Evolutionary conservation across 192 early-diverging fungal genomes (phyloP), one percentile per base, ranked within the genome.

Genomic region (Backusella mclennaniae): DNA sequence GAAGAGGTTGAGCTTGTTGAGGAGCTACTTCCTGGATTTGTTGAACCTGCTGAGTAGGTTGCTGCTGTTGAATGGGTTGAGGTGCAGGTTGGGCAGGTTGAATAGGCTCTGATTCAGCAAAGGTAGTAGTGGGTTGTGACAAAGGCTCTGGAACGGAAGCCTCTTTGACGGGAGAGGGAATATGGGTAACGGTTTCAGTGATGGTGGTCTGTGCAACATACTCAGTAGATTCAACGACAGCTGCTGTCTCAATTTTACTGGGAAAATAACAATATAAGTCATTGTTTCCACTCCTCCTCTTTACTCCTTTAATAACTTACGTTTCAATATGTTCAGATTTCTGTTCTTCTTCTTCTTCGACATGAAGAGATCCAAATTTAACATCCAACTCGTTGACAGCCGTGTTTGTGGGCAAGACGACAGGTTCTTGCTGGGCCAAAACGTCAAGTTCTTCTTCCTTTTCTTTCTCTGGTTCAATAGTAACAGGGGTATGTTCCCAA

Each of bases 361-460:
- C 82, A 21, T 84, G 82, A 66, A 94, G 81, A 56, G 92, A 94
- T 26, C 95, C 96, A 87, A 96, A 96, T 77, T 93, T 92, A 26
- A 92, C 87, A 67, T 89, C 92, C 23, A 95, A 87, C 41, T 89
- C 84, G 36, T 89, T 87, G 9, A 94, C 73, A 39, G 88, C 80
- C 6, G 92, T 81, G 59, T 81, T 88, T 49, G 84, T 82, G 14
- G 95, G 94, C 91, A 98, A 95, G 21, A 97, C 95, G 14, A 97
- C 94, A 46, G 95, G 87, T 15, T 91, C 91, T 80, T 96, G 94
- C 79, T 98, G 96, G 71, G 12, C 80, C 39, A 41, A 14, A 21
- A 70, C 70, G 73, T 86, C 80, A 35, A 73, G 44, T 35, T 86
- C 69, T 79, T 80, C 85, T 66, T 88, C 82, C 69, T 84, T 82